phyloP scores from a whole-genome alignment of 768 basidiomycete genomes.

The Naganishia vishniacii region DNA sequence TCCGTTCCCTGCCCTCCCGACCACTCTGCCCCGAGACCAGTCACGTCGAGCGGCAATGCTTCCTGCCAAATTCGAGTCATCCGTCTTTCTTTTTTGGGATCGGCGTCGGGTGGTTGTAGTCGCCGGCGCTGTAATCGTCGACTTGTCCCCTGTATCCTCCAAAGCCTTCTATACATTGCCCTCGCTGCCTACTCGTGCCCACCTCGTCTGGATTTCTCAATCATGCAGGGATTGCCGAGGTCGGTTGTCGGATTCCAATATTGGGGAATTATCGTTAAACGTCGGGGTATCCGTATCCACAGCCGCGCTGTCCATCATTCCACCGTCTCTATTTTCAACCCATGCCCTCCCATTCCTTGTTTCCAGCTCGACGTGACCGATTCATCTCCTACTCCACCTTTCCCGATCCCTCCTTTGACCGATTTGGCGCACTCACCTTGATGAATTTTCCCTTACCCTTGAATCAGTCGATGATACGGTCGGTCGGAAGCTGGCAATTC shows the following conservation, averaged over 20 bases:
- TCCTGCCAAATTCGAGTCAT: no score
- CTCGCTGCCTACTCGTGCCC: no score
- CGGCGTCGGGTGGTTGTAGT: no score
- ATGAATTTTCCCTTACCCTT: conserved; percentile 22
- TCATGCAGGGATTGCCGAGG: no score
- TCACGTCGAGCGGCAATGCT: conserved; percentile 2
- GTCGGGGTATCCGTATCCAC: no score
- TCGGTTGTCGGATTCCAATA: no score
- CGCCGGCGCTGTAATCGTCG: not conserved
- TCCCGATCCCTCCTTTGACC: not conserved
- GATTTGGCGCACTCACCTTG: conserved; percentile 5
- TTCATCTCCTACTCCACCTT: not conserved
- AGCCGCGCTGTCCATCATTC: no score
- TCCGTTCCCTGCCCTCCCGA: not conserved
- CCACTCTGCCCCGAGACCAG: no score
- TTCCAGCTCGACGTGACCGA: conserved; percentile 8
- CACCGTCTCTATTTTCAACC: not conserved
- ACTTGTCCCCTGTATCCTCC: not conserved
- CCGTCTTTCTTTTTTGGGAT: not conserved
- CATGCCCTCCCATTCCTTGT: no score
- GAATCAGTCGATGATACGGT: conserved; percentile 10
- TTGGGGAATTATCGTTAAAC: no score
- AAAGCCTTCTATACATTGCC: no score
- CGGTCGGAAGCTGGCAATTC: not conserved
- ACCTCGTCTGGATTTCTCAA: no score